Evolutionary conservation across 768 basidiomycete genomes (phyloP).

Genomic region (Boletus bicolor): DNA sequence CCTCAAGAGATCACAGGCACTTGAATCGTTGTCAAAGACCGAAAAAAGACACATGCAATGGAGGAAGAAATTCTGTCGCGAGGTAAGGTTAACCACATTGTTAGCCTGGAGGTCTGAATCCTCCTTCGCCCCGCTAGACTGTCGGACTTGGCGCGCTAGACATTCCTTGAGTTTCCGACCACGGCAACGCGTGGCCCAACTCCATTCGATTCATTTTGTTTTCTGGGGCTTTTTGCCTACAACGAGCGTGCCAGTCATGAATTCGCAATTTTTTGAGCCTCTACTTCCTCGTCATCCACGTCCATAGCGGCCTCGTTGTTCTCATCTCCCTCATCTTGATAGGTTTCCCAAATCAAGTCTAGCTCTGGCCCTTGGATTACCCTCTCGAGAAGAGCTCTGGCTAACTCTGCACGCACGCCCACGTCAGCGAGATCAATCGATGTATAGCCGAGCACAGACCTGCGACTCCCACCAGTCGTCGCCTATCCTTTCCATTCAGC

Average conservation of each 20-base stretch:
- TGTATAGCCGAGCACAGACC: conserved; percentile 37
- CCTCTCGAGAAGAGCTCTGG: conserved; percentile 57
- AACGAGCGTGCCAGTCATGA: conserved; percentile 2
- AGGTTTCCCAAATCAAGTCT: conserved; percentile 63
- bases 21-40: conserved; percentile 33
- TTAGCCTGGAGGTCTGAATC: not conserved
- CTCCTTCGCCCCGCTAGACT: conserved; percentile 9
- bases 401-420: conserved; percentile 42
- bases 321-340: conserved; percentile 46
- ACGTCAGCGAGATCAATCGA: conserved; percentile 2
- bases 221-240: not conserved
- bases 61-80: conserved; percentile 55
- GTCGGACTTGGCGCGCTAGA: conserved; percentile 17
- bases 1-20: conserved; percentile 37
- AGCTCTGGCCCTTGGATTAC: conserved; percentile 72
- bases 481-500: conserved; percentile 40
- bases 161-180: conserved; percentile 6
- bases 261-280: conserved; percentile 27
- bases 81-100: conserved; percentile 29
- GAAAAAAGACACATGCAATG: conserved; percentile 47
- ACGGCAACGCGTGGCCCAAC: not conserved
- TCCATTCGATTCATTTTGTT: not conserved
- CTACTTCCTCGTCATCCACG: conserved; percentile 57
- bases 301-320: conserved; percentile 39
- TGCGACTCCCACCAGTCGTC: conserved; percentile 43